These are phyloP conservation scores for Solidago caesia DNA, from an alignment of 129 eudicot species.

Conservation along the genomic window DNA sequence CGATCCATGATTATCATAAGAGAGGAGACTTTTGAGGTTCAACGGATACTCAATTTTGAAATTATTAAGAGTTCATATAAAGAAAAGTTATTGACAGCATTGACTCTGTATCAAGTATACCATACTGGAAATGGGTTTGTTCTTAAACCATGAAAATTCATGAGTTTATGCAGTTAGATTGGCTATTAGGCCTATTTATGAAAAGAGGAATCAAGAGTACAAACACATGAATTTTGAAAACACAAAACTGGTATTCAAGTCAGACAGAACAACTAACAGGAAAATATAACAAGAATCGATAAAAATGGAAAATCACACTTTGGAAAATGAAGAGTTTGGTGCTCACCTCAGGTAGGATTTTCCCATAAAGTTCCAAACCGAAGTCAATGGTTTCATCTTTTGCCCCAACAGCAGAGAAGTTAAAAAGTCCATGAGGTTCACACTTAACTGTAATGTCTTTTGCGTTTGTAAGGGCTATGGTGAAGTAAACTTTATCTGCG, in stretches of 20 bases:
- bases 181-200: no score
- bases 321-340: not conserved
- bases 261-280: not conserved
- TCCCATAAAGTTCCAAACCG: constrained; percentile 65
- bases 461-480: constrained; percentile 67
- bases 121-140: no score
- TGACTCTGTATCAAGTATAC: no score
- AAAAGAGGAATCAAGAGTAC: no score
- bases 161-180: no score
- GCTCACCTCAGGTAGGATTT: constrained; percentile 50
- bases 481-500: constrained; percentile 72
- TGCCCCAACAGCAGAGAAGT: constrained; percentile 64
- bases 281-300: not conserved
- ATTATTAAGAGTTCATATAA: no score
- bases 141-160: no score
- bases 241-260: not conserved
- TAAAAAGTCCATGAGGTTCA: constrained; percentile 61
- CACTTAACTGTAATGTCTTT: constrained; percentile 66
- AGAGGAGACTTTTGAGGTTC: no score
- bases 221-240: no score
- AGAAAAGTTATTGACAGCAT: no score
- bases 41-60: no score
- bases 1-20: no score
- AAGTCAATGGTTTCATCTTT: constrained; percentile 53
- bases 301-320: not conserved